Evolutionary conservation across 2,329 filamentous ascomycete genomes (phyloP).

Genomic region (Talaromyces rugulosus): DNA sequence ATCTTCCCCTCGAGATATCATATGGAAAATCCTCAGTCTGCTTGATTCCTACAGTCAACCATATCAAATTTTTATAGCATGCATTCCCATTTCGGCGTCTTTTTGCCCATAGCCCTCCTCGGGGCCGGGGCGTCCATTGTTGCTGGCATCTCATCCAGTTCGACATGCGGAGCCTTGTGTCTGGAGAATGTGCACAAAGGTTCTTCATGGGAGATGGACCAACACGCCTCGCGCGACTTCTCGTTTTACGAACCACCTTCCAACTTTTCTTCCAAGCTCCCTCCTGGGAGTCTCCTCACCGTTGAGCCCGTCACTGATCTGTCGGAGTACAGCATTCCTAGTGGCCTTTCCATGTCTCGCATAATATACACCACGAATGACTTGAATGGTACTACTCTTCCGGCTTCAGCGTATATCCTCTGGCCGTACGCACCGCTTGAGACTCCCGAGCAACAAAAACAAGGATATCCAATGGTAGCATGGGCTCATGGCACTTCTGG

Average conservation of each 20-base stretch:
- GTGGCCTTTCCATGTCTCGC: conserved; percentile 36
- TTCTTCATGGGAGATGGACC: conserved; percentile 2
- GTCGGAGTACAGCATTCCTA: conserved; percentile 6
- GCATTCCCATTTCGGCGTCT: neutral
- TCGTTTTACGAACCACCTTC: conserved; percentile 4
- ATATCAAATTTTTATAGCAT: neutral
- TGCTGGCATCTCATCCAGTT: neutral
- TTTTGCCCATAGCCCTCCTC: neutral
- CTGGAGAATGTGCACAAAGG: neutral
- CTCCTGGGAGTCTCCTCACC: conserved; percentile 3
- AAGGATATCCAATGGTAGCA: conserved; percentile 27
- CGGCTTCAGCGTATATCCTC: conserved; percentile 48
- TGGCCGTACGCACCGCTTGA: conserved; percentile 42
- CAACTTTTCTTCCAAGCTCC: conserved; percentile 6
- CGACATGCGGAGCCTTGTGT: neutral
- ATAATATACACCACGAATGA: conserved; percentile 46
- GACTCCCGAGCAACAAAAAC: conserved; percentile 10
- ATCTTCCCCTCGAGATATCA: neutral
- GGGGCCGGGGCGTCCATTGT: neutral
- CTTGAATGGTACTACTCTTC: conserved; percentile 44
- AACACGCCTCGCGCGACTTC: conserved; percentile 5
- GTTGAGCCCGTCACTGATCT: conserved; percentile 1
- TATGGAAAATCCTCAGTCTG: neutral
- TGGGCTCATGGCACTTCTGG: conserved; percentile 48
- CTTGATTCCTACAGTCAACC: neutral